These are phyloP conservation scores for Thinopyrum elongatum DNA, from an alignment of 176 grass and related monocot species.

Conservation along the genomic window DNA sequence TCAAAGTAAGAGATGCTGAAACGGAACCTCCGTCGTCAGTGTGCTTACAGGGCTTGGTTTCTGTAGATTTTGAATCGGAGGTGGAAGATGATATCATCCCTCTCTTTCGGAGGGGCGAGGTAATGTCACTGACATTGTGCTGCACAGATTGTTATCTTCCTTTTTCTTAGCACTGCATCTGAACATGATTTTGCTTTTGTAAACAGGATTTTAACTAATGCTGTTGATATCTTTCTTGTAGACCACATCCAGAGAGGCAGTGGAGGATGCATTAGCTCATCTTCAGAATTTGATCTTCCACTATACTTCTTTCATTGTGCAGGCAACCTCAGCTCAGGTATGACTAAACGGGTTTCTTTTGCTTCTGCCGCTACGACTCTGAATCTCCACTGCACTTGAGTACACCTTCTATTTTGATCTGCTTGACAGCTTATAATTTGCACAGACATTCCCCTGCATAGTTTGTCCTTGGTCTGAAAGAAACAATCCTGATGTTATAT, in stretches of 20 bases:
- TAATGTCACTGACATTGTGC: slow-evolving; percentile 33
- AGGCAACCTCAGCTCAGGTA: slow-evolving; percentile 68
- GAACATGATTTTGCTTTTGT: slow-evolving; percentile 6
- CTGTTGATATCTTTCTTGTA: slow-evolving; percentile 68
- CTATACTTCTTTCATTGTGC: slow-evolving; percentile 22
- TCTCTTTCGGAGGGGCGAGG: slow-evolving; percentile 84
- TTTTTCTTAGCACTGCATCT: not conserved
- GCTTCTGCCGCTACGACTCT: too few species aligned
- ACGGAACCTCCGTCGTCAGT: too few species aligned
- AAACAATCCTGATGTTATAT: not conserved
- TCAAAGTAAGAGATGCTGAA: too few species aligned
- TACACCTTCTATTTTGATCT: slow-evolving; percentile 28
- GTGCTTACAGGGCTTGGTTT: slow-evolving; percentile 65
- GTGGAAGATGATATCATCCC: slow-evolving; percentile 89
- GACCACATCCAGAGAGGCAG: slow-evolving; percentile 41
- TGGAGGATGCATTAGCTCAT: slow-evolving; percentile 63
- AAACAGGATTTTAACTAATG: slow-evolving; percentile 57
- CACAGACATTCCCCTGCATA: not conserved
- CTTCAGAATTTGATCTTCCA: slow-evolving; percentile 49
- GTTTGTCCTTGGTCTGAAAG: not conserved
- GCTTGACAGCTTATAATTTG: not conserved
- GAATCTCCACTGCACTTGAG: not conserved
- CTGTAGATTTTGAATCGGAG: slow-evolving; percentile 78
- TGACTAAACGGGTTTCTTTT: not conserved
- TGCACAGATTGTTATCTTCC: not conserved